Evolutionary conservation across 371 early-diverging fungal species (phyloP), one percentile per base, ranked within the genome.

Genomic region (Lichtheimia hyalospora): DNA sequence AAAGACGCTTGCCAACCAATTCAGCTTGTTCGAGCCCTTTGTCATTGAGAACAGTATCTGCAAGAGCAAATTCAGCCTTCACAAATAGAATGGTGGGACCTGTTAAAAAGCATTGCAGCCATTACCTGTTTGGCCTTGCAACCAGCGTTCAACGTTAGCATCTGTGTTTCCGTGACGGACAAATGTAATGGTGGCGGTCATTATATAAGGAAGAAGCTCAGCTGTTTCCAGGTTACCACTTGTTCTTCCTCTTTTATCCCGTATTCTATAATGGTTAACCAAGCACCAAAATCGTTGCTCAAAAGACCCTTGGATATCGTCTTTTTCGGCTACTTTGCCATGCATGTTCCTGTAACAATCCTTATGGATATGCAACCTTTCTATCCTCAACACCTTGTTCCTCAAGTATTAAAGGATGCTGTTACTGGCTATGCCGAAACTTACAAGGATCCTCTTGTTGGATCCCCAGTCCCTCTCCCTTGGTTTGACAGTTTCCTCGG

Each of bases 331-430:
- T 89, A 83, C 70, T 88, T 88, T 68, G 74, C 67, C 12, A 64
- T 77, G 25, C 89, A 89, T 57, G 85, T 89, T 59, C 84, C 82
- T 14, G 71, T 75, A 16, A 83, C 89, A 2, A 18, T 88, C 12
- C 42, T 67, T 24, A 60, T 86, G 24, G 89, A 89, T 61, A 54
- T 69, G 24, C 75, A 77, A 61, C 64, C 74, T 4, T 63, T 86
- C 50, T 68, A 75, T 46, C 85, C 83, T 27, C 15, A 69, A 13
- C 48, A 58, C 10, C 50, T 55, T 39, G 54, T 77, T 10, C 84
- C 85, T 13, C 64, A 70, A 34, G 57, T 61, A 1, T 43, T 84
- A 20, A 64, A 65, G 39, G 76, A 70, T 2, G 60, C 76, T 39
- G 65, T 74, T 27, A 34, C 24, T 2, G 63, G 67, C 49, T 85